Evolutionary conservation across 2,329 filamentous ascomycete genomes (phyloP).

Genomic region (Berkeleyomyces basicola): DNA sequence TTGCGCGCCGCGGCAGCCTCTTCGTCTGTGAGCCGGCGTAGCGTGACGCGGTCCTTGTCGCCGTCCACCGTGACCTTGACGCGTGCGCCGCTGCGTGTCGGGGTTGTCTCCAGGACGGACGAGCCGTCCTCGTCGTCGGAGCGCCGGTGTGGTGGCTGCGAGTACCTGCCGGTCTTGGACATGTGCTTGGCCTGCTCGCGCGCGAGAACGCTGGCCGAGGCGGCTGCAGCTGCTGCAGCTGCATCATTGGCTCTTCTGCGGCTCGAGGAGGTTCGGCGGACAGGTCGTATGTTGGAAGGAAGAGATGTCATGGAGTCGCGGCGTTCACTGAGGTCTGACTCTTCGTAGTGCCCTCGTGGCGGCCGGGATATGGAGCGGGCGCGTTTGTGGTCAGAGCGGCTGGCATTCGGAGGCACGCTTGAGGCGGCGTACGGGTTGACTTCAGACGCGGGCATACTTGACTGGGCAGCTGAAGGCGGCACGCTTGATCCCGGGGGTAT

Average conservation of each 20-base stretch:
- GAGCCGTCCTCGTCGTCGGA: slow-evolving; percentile 10
- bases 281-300: slow-evolving; percentile 14
- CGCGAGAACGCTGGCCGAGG: slow-evolving; percentile 31
- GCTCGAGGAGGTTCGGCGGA: slow-evolving; percentile 29
- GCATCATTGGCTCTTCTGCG: slow-evolving; percentile 29
- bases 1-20: slow-evolving; percentile 27
- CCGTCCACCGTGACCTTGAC: slow-evolving; percentile 34
- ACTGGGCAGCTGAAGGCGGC: neutral
- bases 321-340: slow-evolving; percentile 8
- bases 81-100: slow-evolving; percentile 34
- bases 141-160: slow-evolving; percentile 10
- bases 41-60: slow-evolving; percentile 42
- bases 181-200: slow-evolving; percentile 25
- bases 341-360: slow-evolving; percentile 4
- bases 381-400: slow-evolving; percentile 2
- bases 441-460: slow-evolving; percentile 6
- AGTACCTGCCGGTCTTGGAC: slow-evolving; percentile 7
- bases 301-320: slow-evolving; percentile 10
- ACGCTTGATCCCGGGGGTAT: neutral
- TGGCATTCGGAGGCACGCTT: slow-evolving; percentile 7
- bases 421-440: slow-evolving; percentile 3
- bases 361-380: slow-evolving; percentile 3
- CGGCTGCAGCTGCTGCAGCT: slow-evolving; percentile 31
- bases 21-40: slow-evolving; percentile 43
- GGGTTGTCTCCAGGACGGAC: slow-evolving; percentile 26